Evolutionary conservation across 2,329 filamentous ascomycete species (phyloP).

Genomic region (Trichoderma citrinoviride): DNA sequence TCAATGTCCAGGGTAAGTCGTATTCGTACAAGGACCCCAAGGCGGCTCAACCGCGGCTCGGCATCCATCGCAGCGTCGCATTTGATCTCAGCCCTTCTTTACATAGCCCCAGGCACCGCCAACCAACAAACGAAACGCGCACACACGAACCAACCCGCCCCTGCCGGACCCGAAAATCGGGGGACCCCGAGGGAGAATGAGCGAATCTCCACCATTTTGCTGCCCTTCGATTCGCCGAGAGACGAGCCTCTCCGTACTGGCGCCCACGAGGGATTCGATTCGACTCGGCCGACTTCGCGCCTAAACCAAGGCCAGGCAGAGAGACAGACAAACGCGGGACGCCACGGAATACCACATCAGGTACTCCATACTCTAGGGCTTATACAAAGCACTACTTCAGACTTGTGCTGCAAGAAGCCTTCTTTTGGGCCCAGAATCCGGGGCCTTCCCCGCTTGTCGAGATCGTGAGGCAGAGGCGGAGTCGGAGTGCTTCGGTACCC

Average conservation of each 20-base stretch:
- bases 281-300: neutral
- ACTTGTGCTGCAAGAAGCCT: neutral
- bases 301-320: neutral
- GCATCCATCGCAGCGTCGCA: too few relatives aligned
- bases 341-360: neutral
- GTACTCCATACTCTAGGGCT: neutral
- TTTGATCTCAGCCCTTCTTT: neutral
- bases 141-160: neutral
- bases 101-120: slow-evolving; percentile 11
- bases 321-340: neutral
- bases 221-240: neutral
- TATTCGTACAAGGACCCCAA: neutral
- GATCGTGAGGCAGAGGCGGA: neutral
- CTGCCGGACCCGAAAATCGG: slow-evolving; percentile 13
- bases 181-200: neutral
- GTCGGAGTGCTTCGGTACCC: neutral
- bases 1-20: neutral
- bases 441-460: neutral
- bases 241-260: neutral
- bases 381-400: neutral
- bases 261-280: neutral
- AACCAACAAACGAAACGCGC: neutral
- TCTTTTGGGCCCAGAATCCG: neutral
- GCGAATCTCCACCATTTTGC: neutral
- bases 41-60: slow-evolving; percentile 5